Evolutionary conservation across 495 filamentous ascomycete genomes (phyloP).

Genomic region (Aspergillus leporis): DNA sequence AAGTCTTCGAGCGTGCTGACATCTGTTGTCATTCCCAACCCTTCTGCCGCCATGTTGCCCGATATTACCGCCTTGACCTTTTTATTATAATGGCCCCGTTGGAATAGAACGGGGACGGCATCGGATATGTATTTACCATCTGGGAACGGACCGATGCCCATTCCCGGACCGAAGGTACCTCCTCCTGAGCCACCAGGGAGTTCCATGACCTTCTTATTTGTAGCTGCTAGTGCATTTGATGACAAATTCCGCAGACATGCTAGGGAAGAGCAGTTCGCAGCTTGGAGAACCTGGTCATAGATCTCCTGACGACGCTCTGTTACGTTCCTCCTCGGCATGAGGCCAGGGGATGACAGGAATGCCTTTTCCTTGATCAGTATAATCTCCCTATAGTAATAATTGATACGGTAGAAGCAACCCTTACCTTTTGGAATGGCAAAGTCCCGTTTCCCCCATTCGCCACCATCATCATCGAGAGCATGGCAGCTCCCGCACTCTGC

Average conservation of each 20-base stretch:
- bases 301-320: slow-evolving; percentile 39
- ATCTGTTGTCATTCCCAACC: slow-evolving; percentile 48
- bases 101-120: slow-evolving; percentile 1
- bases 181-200: slow-evolving; percentile 1
- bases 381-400: not conserved
- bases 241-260: slow-evolving; percentile 41
- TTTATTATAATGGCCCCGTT: not conserved
- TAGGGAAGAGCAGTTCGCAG: slow-evolving; percentile 37
- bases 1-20: slow-evolving; percentile 47
- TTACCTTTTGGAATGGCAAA: slow-evolving; percentile 54
- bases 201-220: slow-evolving; percentile 1
- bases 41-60: slow-evolving; percentile 29
- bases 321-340: slow-evolving; percentile 31
- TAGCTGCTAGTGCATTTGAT: slow-evolving; percentile 35
- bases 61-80: slow-evolving; percentile 22
- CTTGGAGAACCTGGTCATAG: slow-evolving; percentile 48
- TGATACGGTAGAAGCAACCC: slow-evolving; percentile 3
- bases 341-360: slow-evolving; percentile 53
- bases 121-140: slow-evolving; percentile 7
- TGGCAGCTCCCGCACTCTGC: slow-evolving; percentile 14
- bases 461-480: slow-evolving; percentile 30
- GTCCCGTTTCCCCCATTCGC: slow-evolving; percentile 25
- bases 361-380: not conserved
- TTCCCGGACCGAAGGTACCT: slow-evolving; percentile 1
- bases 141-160: slow-evolving; percentile 1